Percentiles rank a stretch among this genome's conserved stretches.
Conservation (phyloP, 306 rosid species). For the Trichosanthes cucumerina region DNA sequence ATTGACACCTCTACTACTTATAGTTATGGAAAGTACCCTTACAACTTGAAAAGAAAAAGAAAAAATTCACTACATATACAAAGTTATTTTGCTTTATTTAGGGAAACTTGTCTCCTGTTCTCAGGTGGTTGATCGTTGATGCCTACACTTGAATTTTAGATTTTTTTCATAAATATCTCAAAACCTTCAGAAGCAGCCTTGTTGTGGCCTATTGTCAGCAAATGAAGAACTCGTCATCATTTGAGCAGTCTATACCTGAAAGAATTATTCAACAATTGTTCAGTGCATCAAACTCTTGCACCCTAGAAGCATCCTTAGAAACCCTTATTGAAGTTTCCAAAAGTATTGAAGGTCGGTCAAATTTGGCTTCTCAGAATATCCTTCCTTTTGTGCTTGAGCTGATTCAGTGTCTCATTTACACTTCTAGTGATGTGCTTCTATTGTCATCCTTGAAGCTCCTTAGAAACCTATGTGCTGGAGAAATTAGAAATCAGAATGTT, state of each 20-base stretch:
- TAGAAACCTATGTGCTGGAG: constrained; percentile 68
- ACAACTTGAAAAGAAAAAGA: background rate
- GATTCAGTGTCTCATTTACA: constrained; percentile 12
- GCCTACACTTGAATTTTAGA: background rate
- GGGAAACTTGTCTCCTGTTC: background rate
- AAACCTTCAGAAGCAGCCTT: background rate
- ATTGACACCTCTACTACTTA: too few relatives aligned
- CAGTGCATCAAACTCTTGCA: constrained; percentile 26
- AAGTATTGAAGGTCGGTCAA: constrained; percentile 31
- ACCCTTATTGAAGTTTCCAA: constrained; percentile 33
- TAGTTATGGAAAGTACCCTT: background rate
- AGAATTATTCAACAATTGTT: constrained; percentile 24
- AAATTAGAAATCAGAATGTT: constrained; percentile 32
- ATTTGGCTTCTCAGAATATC: constrained; percentile 33
- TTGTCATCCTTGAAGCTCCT: constrained; percentile 41
- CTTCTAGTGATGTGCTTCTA: constrained; percentile 17
- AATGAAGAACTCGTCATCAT: constrained; percentile 20
- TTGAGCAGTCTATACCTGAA: constrained; percentile 27
- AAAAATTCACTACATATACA: background rate
- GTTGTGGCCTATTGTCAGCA: background rate
- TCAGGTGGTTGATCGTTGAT: background rate
- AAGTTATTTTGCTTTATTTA: background rate
- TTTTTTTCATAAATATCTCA: background rate
- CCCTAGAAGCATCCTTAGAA: constrained; percentile 30
- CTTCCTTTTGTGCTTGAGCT: constrained; percentile 32